Conservation (phyloP, 73 alveolate genomes). For the Breviolum minutum region DNA sequence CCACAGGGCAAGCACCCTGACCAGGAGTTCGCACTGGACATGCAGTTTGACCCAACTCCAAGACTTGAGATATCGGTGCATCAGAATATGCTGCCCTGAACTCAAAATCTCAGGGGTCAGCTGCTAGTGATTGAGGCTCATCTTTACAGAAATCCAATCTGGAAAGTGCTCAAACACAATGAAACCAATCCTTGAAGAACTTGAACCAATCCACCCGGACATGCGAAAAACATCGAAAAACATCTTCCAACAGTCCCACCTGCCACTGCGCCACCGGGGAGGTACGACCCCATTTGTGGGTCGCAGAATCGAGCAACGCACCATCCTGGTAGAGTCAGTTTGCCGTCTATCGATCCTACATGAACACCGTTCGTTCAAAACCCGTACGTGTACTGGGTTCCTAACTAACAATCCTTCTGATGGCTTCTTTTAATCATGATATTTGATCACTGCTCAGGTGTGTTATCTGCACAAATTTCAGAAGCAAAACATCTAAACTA, state of each 20-base stretch:
- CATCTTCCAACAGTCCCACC: background rate
- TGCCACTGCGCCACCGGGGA: conserved; percentile 89
- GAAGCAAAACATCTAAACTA: too few species aligned
- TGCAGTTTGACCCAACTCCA: background rate
- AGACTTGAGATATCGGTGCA: too few species aligned
- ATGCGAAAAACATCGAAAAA: background rate
- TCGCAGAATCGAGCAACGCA: background rate
- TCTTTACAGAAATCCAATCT: too few species aligned
- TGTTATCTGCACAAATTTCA: too few species aligned
- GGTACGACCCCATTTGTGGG: conserved; percentile 50
- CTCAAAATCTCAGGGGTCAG: too few species aligned
- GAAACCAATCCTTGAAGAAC: too few species aligned
- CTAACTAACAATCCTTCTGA: background rate
- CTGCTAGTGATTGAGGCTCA: too few species aligned
- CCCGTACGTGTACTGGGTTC: background rate
- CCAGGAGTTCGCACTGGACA: background rate
- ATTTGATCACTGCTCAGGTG: too few species aligned
- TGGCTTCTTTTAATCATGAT: background rate
- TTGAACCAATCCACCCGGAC: too few species aligned
- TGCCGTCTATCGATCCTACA: background rate
- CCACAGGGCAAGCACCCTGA: conserved; percentile 71
- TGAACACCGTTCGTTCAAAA: too few species aligned
- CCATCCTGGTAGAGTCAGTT: conserved; percentile 27
- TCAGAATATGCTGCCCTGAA: too few species aligned
- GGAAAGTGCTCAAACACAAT: too few species aligned